Evolutionary conservation across 306 rosid genomes (phyloP), one percentile per base, ranked within the genome.

Genomic region (Bauhinia variegata): DNA sequence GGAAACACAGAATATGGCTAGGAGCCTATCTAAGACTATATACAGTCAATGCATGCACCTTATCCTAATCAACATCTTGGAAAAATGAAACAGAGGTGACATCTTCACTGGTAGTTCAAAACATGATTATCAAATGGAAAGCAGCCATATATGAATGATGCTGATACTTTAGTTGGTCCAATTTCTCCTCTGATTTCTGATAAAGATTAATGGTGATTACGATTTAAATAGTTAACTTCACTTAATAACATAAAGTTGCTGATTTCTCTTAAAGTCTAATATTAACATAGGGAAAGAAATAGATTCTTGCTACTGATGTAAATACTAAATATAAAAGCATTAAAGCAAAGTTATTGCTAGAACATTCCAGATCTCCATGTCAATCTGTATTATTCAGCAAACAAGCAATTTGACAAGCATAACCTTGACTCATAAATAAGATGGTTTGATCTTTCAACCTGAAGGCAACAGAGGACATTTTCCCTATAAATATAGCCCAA

Each of bases 401-500:
- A 15, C 44, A 65, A 14, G 58, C 37, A 47, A 56, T 38, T 19
- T 12, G 49, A 15, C 44, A 65, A 14, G 58, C 37, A 47, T n/a
- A 13, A 54, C 36, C 7, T 54, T 66, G 34, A 23, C 28, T 23
- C 2, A 23, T 23, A 23, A 23, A 23, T 23, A 23, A 1, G 28
- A 23, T 13, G 31, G 43, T 14, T 51, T 53, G 7, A 47, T 32
- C 62, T 61, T 39, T 31, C 54, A 46, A 37, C 50, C 66, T 9
- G 49, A 57, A 42, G 47, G 67, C 54, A 28, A 11, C 34, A 30
- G 32, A 12, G 17, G 54, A 7, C 33, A 50, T 36, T 73, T 64
- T 16, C 62, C 67, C 12, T 46, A 36, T 47, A 32, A 15, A 23
- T 46, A 49, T 66, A 15, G 46, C 67, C 63, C 63, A 44, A 63